phyloP scores from a whole-genome alignment of 805 yeast genomes.

The Myxozyma geophila region DNA sequence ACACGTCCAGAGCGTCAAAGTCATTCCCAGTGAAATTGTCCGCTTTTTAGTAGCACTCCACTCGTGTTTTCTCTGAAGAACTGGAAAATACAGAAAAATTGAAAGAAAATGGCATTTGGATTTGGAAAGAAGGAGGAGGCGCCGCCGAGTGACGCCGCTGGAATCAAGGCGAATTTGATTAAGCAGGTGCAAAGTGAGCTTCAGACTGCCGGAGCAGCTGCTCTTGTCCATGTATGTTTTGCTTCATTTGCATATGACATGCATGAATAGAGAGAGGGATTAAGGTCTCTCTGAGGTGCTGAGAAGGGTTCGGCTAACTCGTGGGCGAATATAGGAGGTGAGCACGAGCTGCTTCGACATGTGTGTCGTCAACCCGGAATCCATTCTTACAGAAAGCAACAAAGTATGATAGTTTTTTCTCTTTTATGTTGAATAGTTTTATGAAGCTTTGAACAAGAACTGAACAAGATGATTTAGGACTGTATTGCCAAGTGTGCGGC shows the following conservation, averaged over 20 bases:
- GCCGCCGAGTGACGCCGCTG: conserved; percentile 40
- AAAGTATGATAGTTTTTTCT: conserved; percentile 41
- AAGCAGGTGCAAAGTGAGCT: conserved; percentile 76
- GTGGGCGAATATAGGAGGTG: conserved; percentile 54
- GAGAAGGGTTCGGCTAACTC: too few species aligned
- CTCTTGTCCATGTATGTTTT: conserved; percentile 62
- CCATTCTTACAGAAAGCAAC: conserved; percentile 55
- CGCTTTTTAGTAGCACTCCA: neutral
- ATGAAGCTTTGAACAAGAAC: too few species aligned
- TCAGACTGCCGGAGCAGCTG: conserved; percentile 90
- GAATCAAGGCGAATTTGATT: conserved; percentile 66
- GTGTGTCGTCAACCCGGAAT: conserved; percentile 69
- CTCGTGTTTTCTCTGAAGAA: neutral
- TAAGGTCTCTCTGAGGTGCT: too few species aligned
- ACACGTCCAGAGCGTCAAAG: too few species aligned
- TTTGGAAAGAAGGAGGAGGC: conserved; percentile 11
- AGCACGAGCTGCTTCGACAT: conserved; percentile 85
- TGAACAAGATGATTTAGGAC: conserved; percentile 35
- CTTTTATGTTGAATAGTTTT: neutral
- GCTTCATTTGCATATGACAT: neutral
- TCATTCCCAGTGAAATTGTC: too few species aligned
- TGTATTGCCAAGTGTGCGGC: conserved; percentile 81
- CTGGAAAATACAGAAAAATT: neutral
- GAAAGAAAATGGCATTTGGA: conserved; percentile 20
- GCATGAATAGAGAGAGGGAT: too few species aligned